Conservation (phyloP, 352 stramenopile species). For the Aphanomyces invadans region DNA sequence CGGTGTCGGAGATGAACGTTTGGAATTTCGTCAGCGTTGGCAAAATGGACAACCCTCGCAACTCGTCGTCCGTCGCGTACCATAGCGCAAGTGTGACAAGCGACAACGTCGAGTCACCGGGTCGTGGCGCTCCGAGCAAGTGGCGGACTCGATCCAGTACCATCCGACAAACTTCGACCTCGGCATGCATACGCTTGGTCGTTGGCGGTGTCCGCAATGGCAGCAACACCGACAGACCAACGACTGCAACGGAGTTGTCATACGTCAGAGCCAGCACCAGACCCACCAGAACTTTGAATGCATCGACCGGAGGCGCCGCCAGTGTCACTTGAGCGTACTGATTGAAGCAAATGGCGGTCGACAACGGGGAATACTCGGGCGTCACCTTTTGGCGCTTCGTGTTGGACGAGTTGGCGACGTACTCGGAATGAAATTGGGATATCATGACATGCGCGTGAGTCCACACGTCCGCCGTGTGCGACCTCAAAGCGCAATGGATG, state of each 20-base stretch:
- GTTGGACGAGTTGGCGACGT: neutral
- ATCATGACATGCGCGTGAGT: neutral
- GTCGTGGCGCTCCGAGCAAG: too few species aligned
- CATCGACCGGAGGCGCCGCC: neutral
- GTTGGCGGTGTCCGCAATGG: neutral
- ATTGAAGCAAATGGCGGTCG: neutral
- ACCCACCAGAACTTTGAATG: neutral
- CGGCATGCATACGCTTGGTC: neutral
- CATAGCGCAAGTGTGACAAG: neutral
- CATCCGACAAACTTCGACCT: conserved; percentile 6
- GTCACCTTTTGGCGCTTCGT: conserved; percentile 14
- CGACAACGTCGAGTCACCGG: too few species aligned
- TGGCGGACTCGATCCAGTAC: neutral
- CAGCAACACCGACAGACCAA: neutral
- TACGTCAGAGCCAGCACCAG: conserved; percentile 12
- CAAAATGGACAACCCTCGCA: neutral
- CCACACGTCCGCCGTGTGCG: neutral
- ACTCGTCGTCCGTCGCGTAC: conserved; percentile 10
- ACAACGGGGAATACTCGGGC: neutral
- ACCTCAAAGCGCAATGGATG: neutral
- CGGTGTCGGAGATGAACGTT: neutral
- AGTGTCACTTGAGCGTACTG: neutral
- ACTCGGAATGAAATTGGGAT: conserved; percentile 10
- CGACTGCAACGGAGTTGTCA: neutral
- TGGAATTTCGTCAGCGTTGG: neutral